Conservation (phyloP, 2,329 filamentous ascomycete species). For the Pseudogymnoascus sp. region DNA sequence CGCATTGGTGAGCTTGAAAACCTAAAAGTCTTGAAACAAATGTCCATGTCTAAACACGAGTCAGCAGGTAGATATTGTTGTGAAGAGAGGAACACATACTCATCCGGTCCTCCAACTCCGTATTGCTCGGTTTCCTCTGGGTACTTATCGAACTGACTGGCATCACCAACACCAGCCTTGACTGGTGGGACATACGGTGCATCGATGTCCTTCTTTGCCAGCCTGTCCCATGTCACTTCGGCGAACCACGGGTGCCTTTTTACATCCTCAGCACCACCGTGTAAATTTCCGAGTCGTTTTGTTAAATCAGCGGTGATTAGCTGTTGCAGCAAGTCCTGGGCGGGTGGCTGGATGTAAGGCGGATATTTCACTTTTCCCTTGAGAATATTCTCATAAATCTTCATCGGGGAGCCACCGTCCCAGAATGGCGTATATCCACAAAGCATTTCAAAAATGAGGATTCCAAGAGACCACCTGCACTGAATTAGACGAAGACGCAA, state of each 20-base stretch:
- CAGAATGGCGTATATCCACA: constrained; percentile 99
- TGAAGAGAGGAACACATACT: constrained; percentile 54
- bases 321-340: constrained; percentile 83
- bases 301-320: constrained; percentile 93
- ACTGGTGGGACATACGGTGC: constrained; percentile 96
- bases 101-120: constrained; percentile 68
- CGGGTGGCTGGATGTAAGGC: constrained; percentile 88
- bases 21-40: constrained; percentile 12
- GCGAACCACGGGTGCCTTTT: constrained; percentile 95
- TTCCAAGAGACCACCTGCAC: constrained; percentile 90
- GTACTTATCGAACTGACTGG: constrained; percentile 96
- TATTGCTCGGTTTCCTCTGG: constrained; percentile 95
- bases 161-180: constrained; percentile 85
- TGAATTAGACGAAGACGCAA: neutral
- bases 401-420: constrained; percentile 96
- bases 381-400: constrained; percentile 99
- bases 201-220: constrained; percentile 94
- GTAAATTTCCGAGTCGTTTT: constrained; percentile 89
- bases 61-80: neutral
- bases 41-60: neutral
- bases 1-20: neutral
- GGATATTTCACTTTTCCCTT: constrained; percentile 95
- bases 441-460: constrained; percentile 98
- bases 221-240: constrained; percentile 93
- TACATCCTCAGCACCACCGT: constrained; percentile 82